Evolutionary conservation across 202 grass and related monocot genomes (phyloP).

Genomic region (Eragrostis tef): DNA sequence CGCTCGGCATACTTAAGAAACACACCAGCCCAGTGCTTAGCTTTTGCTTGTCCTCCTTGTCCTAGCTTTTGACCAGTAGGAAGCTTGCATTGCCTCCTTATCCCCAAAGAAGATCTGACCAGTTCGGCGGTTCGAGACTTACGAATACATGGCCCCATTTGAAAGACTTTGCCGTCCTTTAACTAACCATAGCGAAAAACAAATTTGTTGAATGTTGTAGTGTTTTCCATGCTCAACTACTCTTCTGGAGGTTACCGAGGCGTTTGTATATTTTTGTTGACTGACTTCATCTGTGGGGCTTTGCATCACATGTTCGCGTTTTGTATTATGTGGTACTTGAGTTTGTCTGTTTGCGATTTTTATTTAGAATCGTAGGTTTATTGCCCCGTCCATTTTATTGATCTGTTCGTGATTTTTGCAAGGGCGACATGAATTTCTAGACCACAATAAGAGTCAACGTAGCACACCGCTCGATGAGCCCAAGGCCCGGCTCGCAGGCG

Average conservation of each 20-base stretch:
- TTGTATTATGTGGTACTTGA: background rate
- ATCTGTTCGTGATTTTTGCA: background rate
- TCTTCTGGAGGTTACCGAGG: slow-evolving; percentile 29
- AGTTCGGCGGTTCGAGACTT: slow-evolving; percentile 23
- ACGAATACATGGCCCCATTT: background rate
- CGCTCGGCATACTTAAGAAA: slow-evolving; percentile 40
- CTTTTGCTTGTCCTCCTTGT: background rate
- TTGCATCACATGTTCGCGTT: background rate
- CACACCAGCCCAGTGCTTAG: slow-evolving; percentile 30
- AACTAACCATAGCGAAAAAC: background rate
- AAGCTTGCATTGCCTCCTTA: slow-evolving; percentile 17
- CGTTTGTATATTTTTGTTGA: slow-evolving; percentile 4
- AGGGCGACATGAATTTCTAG: background rate
- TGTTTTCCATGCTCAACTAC: slow-evolving; percentile 14
- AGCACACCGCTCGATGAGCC: background rate
- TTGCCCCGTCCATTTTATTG: background rate
- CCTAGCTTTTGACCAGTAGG: background rate
- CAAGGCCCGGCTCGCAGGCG: slow-evolving; percentile 14
- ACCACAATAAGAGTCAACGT: slow-evolving; percentile 39
- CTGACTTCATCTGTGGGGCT: slow-evolving; percentile 8
- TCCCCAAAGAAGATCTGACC: slow-evolving; percentile 35
- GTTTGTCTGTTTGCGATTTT: background rate
- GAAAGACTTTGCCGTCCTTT: slow-evolving; percentile 2
- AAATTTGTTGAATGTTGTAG: background rate
- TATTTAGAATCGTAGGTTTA: background rate